phyloP scores from a whole-genome alignment of 2,329 filamentous ascomycete species.

The Monilinia fructicola region DNA sequence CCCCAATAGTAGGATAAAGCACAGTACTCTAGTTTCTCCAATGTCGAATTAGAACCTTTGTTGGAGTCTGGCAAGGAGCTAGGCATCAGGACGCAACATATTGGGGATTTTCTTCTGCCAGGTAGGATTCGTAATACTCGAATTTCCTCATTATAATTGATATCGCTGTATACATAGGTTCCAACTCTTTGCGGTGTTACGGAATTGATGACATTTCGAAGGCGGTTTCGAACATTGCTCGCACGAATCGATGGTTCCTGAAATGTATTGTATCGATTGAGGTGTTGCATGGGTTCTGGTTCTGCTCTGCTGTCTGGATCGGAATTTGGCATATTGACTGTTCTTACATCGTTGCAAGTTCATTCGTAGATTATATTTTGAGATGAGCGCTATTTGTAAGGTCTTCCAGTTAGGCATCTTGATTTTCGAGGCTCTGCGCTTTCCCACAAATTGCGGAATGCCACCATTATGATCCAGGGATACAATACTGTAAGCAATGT shows the following conservation, averaged over 20 bases:
- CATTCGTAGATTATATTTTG: neutral
- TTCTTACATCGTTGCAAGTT: neutral
- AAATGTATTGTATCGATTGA: neutral
- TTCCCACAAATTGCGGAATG: too few species aligned
- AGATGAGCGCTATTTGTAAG: neutral
- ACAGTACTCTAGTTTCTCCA: neutral
- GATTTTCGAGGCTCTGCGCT: conserved; percentile 12
- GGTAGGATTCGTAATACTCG: conserved; percentile 25
- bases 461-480: too few species aligned
- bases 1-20: conserved; percentile 13
- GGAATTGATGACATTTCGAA: neutral
- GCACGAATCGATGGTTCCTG: neutral
- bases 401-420: neutral
- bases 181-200: neutral
- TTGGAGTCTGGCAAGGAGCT: conserved; percentile 9
- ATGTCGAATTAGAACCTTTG: neutral
- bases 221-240: neutral
- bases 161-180: conserved; percentile 19
- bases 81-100: conserved; percentile 25
- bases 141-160: conserved; percentile 26
- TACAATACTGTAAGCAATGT: neutral
- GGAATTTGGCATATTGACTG: neutral
- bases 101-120: neutral
- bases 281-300: neutral
- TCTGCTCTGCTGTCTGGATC: neutral